Conservation (phyloP, 176 grass and related monocot genomes). For the Alopecurus myosuroides region DNA sequence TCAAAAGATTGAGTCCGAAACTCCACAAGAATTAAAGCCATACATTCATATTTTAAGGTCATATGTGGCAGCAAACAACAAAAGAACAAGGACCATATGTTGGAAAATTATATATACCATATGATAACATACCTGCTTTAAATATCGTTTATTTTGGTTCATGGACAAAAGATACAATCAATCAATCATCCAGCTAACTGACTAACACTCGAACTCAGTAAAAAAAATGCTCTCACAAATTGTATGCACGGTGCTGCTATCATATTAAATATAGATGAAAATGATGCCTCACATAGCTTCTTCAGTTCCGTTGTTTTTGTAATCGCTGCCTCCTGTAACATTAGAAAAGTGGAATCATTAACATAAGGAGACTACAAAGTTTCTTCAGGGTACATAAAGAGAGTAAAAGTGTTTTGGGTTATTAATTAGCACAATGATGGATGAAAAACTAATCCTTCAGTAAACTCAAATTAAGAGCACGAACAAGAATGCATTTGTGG, state of each 20-base stretch:
- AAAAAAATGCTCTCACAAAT: constrained; percentile 83
- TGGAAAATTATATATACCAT: constrained; percentile 17
- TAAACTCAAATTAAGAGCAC: neutral
- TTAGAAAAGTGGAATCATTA: constrained; percentile 14
- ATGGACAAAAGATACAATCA: constrained; percentile 9
- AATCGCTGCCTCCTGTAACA: constrained; percentile 70
- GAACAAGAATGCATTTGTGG: neutral
- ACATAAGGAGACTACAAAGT: constrained; percentile 18
- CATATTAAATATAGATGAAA: constrained; percentile 86
- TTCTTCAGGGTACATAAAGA: neutral
- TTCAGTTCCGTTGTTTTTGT: constrained; percentile 78
- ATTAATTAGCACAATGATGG: neutral
- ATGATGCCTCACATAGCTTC: constrained; percentile 60
- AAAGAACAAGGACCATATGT: neutral
- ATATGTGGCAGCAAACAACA: neutral
- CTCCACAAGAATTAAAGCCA: neutral
- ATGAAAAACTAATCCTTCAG: neutral
- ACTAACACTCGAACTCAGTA: constrained; percentile 55
- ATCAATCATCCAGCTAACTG: constrained; percentile 36
- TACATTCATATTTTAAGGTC: neutral
- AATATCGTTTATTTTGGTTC: constrained; percentile 10
- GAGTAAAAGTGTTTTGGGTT: neutral
- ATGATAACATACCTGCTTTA: constrained; percentile 12
- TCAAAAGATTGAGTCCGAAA: neutral
- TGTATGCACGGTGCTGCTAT: constrained; percentile 81